Base-by-base conservation (phyloP, 75 land plant genomes). In the Selaginella tamariscina region DNA sequence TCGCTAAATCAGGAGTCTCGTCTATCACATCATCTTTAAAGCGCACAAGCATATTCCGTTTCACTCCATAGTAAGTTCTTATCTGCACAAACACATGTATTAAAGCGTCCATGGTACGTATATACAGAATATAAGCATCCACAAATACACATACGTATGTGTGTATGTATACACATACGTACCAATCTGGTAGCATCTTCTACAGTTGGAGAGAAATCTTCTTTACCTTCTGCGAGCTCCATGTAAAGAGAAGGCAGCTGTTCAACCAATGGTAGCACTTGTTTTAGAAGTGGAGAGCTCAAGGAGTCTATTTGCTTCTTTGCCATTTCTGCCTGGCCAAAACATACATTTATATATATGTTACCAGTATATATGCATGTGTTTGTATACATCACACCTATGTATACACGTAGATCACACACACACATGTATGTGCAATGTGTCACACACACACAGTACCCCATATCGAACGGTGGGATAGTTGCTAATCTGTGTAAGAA, bases 1-100 rank as follows among this genome's bases (percentile, higher is more conserved):
- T 83, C 24, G 98, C 96, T 66, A 94, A 63, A 18, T 69, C 77
- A 23, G 86, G 68, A 33, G 98, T 89, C 71, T 94, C 98, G 77
- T 94, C 98, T 67, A 94, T 87, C 24, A 68, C 55, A 71, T 94
- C 98, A 74, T 90, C 88, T 68, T 83, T 83, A 72, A 94, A 94
- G 71, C 84, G 86, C 64, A 94, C 75, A 30, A 94, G 73, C n/a
- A 94, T 79, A 74, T 94, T 94, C 39, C 96, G 72, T 20, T 78
- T 73, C 23, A 94, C 70, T 1, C 98, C 98, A 76, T 94, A 94
- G 62, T 94, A 94, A 15, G 96, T 80, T 59, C 75, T 89, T 67
- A 93, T 72, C 98, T 93, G 83, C 57, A 75, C 49, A 39, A 39
- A 39, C 49, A 39, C 49, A 39, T 5, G 15, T 15, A 39, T 39